Base-by-base conservation (phyloP, 2,329 filamentous ascomycete genomes). In the Beauveria medogensis region DNA sequence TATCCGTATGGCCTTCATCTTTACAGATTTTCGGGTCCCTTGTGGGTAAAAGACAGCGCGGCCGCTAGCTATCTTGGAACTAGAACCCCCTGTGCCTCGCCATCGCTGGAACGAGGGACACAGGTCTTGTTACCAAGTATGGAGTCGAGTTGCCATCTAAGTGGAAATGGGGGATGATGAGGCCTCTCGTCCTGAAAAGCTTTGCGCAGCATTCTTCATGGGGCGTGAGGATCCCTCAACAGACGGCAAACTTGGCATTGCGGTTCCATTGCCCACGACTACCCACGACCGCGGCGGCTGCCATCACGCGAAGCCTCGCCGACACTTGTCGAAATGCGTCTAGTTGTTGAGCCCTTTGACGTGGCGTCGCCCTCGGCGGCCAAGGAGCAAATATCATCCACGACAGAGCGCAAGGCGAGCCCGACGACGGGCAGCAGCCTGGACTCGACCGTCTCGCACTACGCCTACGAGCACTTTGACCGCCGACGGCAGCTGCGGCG, bases 391-490 rank as follows among this genome's bases (percentile, higher is more conserved):
- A 16, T 16, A 12, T 37, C 34, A 14, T 6, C 12, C 12, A 16
- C 34, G 26, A 2, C 55, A 6, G 34, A 55, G 9, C 6, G 26
- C 14, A 30, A 50, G 44, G 5, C 22, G 20, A 14, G 26, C 30
- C 4, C 22, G 16, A 12, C n/a, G 18, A 30, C 55, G 16, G 10
- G 37, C 44, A 58, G 44, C 5, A 14, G n/a, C 44, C 12, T 16
- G 1, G 50, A 30, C 20, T 41, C 55, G 7, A 3, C 47, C 22
- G 47, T 48, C 71, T 34, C 41, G n/a, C 64, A 66, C 62, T 65
- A 66, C 62, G 58, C 64, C 16, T 66, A 63, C 30, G 64, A 67
- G 59, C 62, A 59, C 10, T 67, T 69, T 22, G 50, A 65, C 59
- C 64, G 54, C 47, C 16, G 63, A 22, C 59, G 41, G 8, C 68